Evolutionary conservation across 179 eudicot species (phyloP), one percentile per base, ranked within the genome.

Genomic region (Pouteria campechiana): DNA sequence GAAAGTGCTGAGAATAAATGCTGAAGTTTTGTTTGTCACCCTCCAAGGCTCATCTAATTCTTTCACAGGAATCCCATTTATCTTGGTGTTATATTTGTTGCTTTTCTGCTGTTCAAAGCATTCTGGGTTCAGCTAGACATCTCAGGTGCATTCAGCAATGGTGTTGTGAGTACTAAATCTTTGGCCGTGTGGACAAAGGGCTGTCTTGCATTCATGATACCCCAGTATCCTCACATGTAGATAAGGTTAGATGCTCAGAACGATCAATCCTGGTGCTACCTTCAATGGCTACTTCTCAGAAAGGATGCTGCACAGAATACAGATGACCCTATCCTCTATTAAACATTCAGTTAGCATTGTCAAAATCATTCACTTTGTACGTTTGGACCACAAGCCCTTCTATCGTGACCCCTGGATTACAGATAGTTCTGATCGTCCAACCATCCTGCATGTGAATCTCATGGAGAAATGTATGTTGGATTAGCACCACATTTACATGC

Each of bases 21-120:
- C 6, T 50, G 15, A 32, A 7, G 3, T 20, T 25, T 20, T 25
- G 7, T 31, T 21, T 16, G 7, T 9, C 22, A 8, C 7, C 6
- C 10, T 7, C 10, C 1, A 8, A 14, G 32, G 25, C 13, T 20
- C 4, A 15, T 22, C 30, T 19, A 30, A 22, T 57, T 17, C 34
- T 38, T 4, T 32, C 28, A 37, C 67, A 72, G 78, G 70, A 72
- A 72, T 43, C 74, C 78, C 21, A 67, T 68, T 22, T 72, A 72
- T 52, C 67, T 68, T 33, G 19, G 63, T 22, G 49, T 53, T 14
- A 6, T 64, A 37, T 72, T 72, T 48, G 61, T 72, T 15, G 19
- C 48, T 6, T 68, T 16, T 46, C 31, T 72, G 23, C 55, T 72
- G 8, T 39, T 48, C 4, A 68, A 60, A 68, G 78, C 74, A 30